These are phyloP conservation scores for Saccharata proteae DNA, from an alignment of 2,329 filamentous ascomycete genomes.

Conservation along the genomic window DNA sequence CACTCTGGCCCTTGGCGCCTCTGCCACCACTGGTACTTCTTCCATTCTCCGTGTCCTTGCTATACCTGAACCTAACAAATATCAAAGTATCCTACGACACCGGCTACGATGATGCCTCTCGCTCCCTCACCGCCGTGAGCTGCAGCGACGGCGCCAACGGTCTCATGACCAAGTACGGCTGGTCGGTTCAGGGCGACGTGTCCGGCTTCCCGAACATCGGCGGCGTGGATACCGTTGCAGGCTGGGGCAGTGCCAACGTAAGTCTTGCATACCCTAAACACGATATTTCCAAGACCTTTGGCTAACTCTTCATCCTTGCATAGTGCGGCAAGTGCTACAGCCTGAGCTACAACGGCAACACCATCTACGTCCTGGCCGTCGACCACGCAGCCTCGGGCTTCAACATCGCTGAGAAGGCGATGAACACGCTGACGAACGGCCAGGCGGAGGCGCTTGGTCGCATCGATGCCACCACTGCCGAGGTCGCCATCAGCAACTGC, in stretches of 20 bases:
- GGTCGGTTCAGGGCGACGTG: conserved; percentile 36
- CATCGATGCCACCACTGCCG: conserved; percentile 28
- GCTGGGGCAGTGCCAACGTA: conserved; percentile 30
- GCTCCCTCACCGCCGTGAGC: conserved; percentile 45
- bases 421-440: conserved; percentile 34
- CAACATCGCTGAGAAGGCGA: conserved; percentile 36
- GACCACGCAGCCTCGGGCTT: conserved; percentile 36
- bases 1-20: conserved; percentile 8
- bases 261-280: conserved; percentile 1
- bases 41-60: not conserved
- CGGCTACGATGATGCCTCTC: conserved; percentile 51
- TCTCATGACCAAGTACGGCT: conserved; percentile 50
- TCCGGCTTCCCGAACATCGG: conserved; percentile 38
- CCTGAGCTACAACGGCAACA: conserved; percentile 34
- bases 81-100: conserved; percentile 54
- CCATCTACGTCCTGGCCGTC: conserved; percentile 38
- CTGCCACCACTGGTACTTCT: conserved; percentile 2
- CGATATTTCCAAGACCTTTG: conserved; percentile 1
- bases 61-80: not conserved
- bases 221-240: conserved; percentile 34
- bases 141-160: conserved; percentile 60
- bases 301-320: not conserved
- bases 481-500: conserved; percentile 27
- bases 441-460: conserved; percentile 33
- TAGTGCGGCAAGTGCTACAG: conserved; percentile 43